Evolutionary conservation across 1,284 basidiomycete species (phyloP).

Genomic region (Trichosporon asahii): DNA sequence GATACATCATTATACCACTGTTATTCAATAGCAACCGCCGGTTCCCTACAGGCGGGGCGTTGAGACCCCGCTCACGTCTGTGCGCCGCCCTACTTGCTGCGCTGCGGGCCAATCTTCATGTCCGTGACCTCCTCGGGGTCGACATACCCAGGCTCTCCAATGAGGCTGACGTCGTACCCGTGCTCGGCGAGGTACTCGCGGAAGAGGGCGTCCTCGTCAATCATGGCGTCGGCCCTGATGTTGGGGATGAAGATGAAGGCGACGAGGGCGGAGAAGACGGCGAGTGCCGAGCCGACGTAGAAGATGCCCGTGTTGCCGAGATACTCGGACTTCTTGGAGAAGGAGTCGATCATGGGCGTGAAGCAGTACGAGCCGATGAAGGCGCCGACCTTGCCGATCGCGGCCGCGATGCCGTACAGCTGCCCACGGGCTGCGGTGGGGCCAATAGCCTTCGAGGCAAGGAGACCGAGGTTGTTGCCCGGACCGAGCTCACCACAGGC

Average conservation of each 20-base stretch:
- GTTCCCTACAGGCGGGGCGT: neutral
- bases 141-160: neutral
- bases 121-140: neutral
- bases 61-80: neutral
- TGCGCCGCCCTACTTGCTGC: neutral
- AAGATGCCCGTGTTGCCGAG: constrained; percentile 42
- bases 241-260: constrained; percentile 72
- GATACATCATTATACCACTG: neutral
- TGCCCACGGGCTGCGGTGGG: constrained; percentile 83
- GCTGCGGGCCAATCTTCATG: neutral
- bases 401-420: constrained; percentile 80
- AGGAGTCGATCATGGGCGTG: constrained; percentile 56
- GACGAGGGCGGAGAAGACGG: constrained; percentile 70
- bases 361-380: constrained; percentile 76
- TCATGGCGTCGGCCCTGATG: constrained; percentile 73
- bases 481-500: constrained; percentile 68
- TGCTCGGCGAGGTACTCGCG: constrained; percentile 70
- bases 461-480: constrained; percentile 72
- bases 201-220: constrained; percentile 70
- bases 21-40: neutral
- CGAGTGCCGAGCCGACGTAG: constrained; percentile 59
- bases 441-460: constrained; percentile 70
- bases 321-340: constrained; percentile 10
- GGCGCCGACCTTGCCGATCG: constrained; percentile 72
- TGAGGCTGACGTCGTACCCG: constrained; percentile 56